These are phyloP conservation scores for Chaetothyriales sp. DNA, from an alignment of 2,329 filamentous ascomycete genomes.

Conservation along the genomic window DNA sequence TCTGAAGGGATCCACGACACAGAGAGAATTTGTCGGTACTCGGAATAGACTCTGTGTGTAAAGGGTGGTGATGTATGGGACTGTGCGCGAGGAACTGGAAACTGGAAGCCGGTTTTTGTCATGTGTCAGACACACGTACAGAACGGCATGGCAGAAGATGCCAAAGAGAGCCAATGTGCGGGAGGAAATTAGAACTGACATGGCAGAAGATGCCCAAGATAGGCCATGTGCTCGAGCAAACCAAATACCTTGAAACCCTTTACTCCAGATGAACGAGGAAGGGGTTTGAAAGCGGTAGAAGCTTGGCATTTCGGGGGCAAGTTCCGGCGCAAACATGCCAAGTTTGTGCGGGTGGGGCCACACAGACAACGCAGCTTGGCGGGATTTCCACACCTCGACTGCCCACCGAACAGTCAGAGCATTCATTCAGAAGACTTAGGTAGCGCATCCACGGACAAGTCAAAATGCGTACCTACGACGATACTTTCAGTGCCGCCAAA, in stretches of 20 bases:
- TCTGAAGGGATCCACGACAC: background rate
- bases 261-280: background rate
- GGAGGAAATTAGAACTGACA: too few relatives aligned
- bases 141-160: too few relatives aligned
- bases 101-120: background rate
- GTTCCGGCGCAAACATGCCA: background rate
- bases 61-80: too few relatives aligned
- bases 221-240: too few relatives aligned
- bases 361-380: background rate
- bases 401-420: background rate
- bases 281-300: background rate
- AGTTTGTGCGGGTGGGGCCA: background rate
- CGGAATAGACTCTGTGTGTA: background rate
- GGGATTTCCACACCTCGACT: background rate
- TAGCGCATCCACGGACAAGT: slow-evolving; percentile 19
- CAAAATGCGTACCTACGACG: slow-evolving; percentile 67
- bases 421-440: background rate
- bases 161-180: too few relatives aligned
- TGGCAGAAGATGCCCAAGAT: too few relatives aligned
- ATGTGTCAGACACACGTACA: too few relatives aligned
- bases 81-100: background rate
- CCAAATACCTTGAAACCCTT: too few relatives aligned
- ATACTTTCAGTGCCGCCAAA: slow-evolving; percentile 63
- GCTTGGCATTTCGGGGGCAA: background rate
- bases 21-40: background rate